Evolutionary conservation across 441 rosid genomes (phyloP).

Genomic region (Theobroma grandiflorum): DNA sequence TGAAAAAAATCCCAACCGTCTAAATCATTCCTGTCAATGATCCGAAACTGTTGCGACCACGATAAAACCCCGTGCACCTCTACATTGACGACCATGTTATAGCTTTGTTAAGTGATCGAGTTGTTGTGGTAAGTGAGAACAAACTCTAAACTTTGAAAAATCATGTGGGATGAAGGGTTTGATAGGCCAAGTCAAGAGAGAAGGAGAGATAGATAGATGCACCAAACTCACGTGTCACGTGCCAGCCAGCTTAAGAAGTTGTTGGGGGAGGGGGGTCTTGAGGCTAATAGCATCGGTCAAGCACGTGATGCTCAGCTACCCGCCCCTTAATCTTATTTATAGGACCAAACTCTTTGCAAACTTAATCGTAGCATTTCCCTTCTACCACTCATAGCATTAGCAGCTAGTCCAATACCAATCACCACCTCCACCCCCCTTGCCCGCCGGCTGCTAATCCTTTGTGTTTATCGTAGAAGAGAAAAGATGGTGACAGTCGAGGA

Average conservation of each 20-base stretch:
- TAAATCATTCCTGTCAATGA: not conserved
- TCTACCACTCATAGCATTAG: not conserved
- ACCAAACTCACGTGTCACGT: constrained; percentile 6
- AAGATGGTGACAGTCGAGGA: constrained; percentile 21
- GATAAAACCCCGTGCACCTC: not conserved
- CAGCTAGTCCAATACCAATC: not conserved
- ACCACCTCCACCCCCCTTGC: not conserved
- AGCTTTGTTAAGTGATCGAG: not conserved
- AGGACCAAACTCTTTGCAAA: not conserved
- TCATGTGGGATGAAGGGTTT: not conserved
- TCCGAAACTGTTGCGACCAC: not conserved
- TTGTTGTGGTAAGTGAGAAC: not conserved
- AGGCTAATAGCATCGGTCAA: not conserved
- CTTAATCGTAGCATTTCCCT: not conserved
- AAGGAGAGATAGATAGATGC: not conserved
- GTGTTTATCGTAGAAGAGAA: not conserved
- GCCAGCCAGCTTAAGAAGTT: not conserved
- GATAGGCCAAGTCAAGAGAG: not conserved
- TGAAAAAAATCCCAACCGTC: not conserved
- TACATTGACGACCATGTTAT: not conserved
- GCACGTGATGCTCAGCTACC: constrained; percentile 16
- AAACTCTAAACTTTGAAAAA: not conserved
- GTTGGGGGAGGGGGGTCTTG: not conserved
- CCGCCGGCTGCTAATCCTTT: not conserved
- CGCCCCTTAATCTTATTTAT: not conserved